Evolutionary conservation across 169 alveolate genomes (phyloP), one percentile per base, ranked within the genome.

Genomic region (Plasmodium inui): DNA sequence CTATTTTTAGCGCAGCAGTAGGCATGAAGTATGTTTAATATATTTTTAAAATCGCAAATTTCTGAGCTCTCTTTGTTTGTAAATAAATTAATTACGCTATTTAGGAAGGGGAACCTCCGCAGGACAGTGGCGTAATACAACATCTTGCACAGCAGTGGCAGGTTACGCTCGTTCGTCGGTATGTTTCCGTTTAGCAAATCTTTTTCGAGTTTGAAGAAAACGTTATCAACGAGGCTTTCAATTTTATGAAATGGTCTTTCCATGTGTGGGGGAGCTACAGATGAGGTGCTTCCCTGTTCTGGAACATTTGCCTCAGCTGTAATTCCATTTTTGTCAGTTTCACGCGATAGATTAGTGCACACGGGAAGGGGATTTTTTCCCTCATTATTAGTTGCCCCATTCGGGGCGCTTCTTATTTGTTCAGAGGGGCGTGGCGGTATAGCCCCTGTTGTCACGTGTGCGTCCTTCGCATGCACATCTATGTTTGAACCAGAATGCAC

Each of bases 11-110:
- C 55, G 71, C 57, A 72, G 37, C 39, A 10, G 44, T 91, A 91
- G 30, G 95, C 73, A 70, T 81, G 76, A 12, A 91, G 55, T 70
- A 91, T 61, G 70, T 91, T 91, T 91, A 91, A 50, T 26, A 80
- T 74, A 91, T 91, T 82, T 91, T 91, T 91, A 88, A 88, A 88
- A 28, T 50, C 71, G 3, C 44, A 32, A 53, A 46, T 37, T 72
- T 41, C 82, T 8, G 82, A 19, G 37, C 76, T 71, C 28, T 91
- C 79, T 9, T 76, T 71, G 44, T 81, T 82, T 46, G 83, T 81
- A 82, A 91, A 91, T 26, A 91, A 70, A 50, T 70, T 41, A 22
- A 91, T 80, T 28, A 91, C 84, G 19, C 83, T 91, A 32, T 82
- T 91, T 19, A 91, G 26, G 74, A 81, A 91, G 19, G 79, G 6